Evolutionary conservation across 805 yeast genomes (phyloP).

Genomic region (Kodamaea nitidulidarum): DNA sequence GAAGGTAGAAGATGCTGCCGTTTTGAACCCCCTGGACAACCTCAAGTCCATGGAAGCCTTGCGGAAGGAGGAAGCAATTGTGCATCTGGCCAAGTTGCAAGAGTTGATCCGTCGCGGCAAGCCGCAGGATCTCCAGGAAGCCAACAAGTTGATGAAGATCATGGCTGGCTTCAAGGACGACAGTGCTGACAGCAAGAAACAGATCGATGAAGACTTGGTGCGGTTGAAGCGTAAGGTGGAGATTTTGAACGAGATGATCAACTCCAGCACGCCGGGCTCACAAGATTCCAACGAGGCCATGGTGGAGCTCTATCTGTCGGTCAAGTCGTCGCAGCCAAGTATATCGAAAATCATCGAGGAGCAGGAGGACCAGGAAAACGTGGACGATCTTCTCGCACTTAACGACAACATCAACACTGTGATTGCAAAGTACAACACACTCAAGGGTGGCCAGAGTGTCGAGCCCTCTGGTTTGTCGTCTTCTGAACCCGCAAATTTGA

Average conservation of each 20-base stretch:
- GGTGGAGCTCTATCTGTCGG: conserved; percentile 68
- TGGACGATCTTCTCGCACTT: conserved; percentile 52
- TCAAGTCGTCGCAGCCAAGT: conserved; percentile 83
- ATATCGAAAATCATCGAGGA: conserved; percentile 80
- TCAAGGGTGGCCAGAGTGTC: conserved; percentile 59
- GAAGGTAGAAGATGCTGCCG: conserved; percentile 87
- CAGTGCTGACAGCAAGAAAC: conserved; percentile 68
- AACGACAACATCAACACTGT: conserved; percentile 74
- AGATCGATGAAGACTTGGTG: conserved; percentile 78
- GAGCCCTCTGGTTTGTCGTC: conserved; percentile 39
- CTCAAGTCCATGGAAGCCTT: conserved; percentile 85
- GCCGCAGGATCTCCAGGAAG: conserved; percentile 93
- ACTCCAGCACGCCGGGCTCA: conserved; percentile 40
- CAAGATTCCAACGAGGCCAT: conserved; percentile 66
- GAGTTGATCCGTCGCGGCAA: conserved; percentile 93
- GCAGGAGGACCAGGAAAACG: conserved; percentile 58
- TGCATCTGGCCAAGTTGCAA: conserved; percentile 91
- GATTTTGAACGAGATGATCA: conserved; percentile 81
- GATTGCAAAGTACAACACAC: conserved; percentile 58
- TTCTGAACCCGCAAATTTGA: conserved; percentile 34
- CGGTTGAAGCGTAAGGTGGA: conserved; percentile 83
- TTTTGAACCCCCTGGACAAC: conserved; percentile 82
- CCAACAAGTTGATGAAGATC: conserved; percentile 92
- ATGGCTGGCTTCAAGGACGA: conserved; percentile 98
- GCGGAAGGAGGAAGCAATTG: conserved; percentile 87